A percentile compares a stretch with the other conserved stretches of the same genome.
phyloP scores from a whole-genome alignment of 2,329 filamentous ascomycete species.

The Arthrobotrys pseudoclavata region DNA sequence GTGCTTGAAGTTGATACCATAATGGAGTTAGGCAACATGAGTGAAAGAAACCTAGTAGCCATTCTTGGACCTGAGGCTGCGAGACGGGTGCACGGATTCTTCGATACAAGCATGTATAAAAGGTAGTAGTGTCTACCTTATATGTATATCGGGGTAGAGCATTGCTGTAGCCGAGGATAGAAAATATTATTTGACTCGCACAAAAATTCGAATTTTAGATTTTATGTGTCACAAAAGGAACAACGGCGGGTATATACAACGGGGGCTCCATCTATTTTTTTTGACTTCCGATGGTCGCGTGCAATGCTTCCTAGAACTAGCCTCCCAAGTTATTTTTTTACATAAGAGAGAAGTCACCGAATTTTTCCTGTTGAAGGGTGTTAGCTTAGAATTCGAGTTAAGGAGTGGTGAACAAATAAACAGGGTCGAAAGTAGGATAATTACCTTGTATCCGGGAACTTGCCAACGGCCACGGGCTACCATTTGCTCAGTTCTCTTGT shows the following conservation, averaged over 20 bases:
- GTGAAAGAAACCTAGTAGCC: slow-evolving; percentile 77
- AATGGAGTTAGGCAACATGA: slow-evolving; percentile 86
- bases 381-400: slow-evolving; percentile 68
- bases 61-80: slow-evolving; percentile 83
- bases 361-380: slow-evolving; percentile 83
- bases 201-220: not conserved
- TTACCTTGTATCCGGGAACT: slow-evolving; percentile 98
- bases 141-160: no score
- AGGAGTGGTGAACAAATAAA: not conserved
- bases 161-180: not conserved
- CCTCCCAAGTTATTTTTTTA: slow-evolving; percentile 70
- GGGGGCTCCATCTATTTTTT: not conserved
- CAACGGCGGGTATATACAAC: slow-evolving; percentile 13
- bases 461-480: slow-evolving; percentile 98
- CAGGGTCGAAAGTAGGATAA: slow-evolving; percentile 65
- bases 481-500: slow-evolving; percentile 94
- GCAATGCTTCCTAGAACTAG: not conserved
- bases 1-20: slow-evolving; percentile 81
- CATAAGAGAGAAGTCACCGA: slow-evolving; percentile 94
- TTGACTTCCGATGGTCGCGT: not conserved
- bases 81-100: slow-evolving; percentile 83
- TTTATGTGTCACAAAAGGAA: slow-evolving; percentile 23
- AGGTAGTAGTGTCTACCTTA: not conserved
- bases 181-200: not conserved
- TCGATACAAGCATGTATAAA: slow-evolving; percentile 69